Evolutionary conservation across 23 red algal species (phyloP), one percentile per base, ranked within the genome.

Genomic region (Gracilariopsis chorda): DNA sequence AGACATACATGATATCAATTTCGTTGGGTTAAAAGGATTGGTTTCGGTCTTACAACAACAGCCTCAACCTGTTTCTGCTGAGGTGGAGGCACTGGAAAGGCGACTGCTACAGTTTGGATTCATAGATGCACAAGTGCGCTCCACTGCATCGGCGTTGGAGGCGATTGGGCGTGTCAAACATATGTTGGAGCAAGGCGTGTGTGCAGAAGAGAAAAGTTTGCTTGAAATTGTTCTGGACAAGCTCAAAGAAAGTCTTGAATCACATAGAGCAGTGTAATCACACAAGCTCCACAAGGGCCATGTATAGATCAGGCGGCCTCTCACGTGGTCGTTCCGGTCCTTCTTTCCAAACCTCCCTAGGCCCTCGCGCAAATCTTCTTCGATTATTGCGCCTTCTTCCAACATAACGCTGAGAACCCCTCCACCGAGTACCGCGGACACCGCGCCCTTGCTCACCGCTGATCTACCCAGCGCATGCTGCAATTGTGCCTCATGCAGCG

Each of bases 331-430:
- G 90, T 78, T 23, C 3, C 32, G 6, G 90, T 93, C 27, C 90
- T 77, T 36, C 73, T 84, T 32, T 30, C 59, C 28, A 77, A 78
- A 17, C 42, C 90, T 12, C 36, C 47, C 10, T 12, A 36, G 32
- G 51, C 67, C 49, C 55, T 78, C 25, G 77, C 90, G 14, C 36
- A 23, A 30, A 60, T 93, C 44, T 57, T 72, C 14, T 32, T 58
- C 30, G 90, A 93, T 48, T 93, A 93, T 48, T 45, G 78, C 25
- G 6, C 69, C 21, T 63, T 93, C 25, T 93, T 93, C 42, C 78
- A 77, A 0, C 90, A 64, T 3, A 48, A 78, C 36, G 34, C 2
- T 21, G 90, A 60, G 20, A 84, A 93, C 40, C 55, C 30, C 52
- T 53, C 78, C 32, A 63, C 48, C 36, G 53, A 51, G 12, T 93